These are phyloP conservation scores for Lodderomyces parapsilosis DNA, from an alignment of 1,139 yeast species.

Conservation along the genomic window DNA sequence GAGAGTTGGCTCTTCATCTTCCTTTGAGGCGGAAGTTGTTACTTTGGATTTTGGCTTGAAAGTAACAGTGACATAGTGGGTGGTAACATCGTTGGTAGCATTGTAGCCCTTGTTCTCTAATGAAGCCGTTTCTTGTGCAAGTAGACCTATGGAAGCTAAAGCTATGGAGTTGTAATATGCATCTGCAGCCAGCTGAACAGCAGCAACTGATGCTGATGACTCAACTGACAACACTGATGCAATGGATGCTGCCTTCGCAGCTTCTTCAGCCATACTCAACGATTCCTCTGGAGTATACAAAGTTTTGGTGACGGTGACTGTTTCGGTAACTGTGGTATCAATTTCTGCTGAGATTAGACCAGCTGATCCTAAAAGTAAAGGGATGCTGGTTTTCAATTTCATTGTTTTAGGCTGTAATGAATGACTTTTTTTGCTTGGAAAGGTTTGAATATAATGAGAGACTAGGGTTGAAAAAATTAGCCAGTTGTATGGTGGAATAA, in stretches of 20 bases:
- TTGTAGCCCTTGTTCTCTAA: not conserved
- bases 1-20: not conserved
- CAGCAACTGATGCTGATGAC: slow-evolving; percentile 10
- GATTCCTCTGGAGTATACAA: slow-evolving; percentile 44
- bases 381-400: slow-evolving; percentile 24
- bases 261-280: slow-evolving; percentile 20
- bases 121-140: slow-evolving; percentile 1
- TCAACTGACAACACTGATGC: slow-evolving; percentile 17
- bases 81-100: not conserved
- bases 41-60: not conserved
- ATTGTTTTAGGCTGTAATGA: no score
- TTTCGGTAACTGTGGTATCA: slow-evolving; percentile 43
- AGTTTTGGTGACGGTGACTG: slow-evolving; percentile 44
- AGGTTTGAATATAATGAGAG: slow-evolving; percentile 27
- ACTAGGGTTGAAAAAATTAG: slow-evolving; percentile 22
- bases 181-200: slow-evolving; percentile 2
- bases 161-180: slow-evolving; percentile 7
- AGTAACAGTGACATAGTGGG: slow-evolving; percentile 1
- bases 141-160: slow-evolving; percentile 1
- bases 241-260: slow-evolving; percentile 19
- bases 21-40: not conserved
- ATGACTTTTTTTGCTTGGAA: no score
- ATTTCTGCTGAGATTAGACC: slow-evolving; percentile 21
- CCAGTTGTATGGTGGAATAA: no score
- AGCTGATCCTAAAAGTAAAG: slow-evolving; percentile 25